Conservation (phyloP, 495 filamentous ascomycete genomes). For the Hypoxylon intermedium region DNA sequence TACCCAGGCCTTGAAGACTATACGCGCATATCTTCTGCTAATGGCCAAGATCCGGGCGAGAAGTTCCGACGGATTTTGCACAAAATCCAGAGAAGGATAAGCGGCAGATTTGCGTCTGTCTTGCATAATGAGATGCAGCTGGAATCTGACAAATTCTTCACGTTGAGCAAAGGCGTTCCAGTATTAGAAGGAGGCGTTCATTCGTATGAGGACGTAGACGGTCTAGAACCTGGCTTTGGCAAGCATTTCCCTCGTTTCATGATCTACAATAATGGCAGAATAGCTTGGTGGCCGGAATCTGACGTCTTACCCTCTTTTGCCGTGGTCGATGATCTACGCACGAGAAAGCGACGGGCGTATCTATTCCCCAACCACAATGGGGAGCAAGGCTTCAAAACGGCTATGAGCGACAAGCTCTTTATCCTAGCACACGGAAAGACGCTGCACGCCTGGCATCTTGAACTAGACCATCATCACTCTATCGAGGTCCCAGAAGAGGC, state of each 20-base stretch:
- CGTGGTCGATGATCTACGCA: slow-evolving; percentile 41
- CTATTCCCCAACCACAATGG: slow-evolving; percentile 31
- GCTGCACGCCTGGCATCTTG: slow-evolving; percentile 42
- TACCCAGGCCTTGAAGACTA: slow-evolving; percentile 35
- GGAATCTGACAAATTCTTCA: slow-evolving; percentile 37
- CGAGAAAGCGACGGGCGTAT: slow-evolving; percentile 36
- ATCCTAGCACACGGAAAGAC: slow-evolving; percentile 36
- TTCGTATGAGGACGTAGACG: slow-evolving; percentile 35
- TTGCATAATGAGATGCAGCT: slow-evolving; percentile 38
- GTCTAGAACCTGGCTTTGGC: slow-evolving; percentile 20
- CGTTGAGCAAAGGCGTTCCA: slow-evolving; percentile 33
- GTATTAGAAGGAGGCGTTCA: slow-evolving; percentile 38
- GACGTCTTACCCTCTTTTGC: slow-evolving; percentile 41
- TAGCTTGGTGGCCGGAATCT: slow-evolving; percentile 42
- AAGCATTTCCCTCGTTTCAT: slow-evolving; percentile 39
- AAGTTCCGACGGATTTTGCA: slow-evolving; percentile 33
- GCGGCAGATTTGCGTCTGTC: slow-evolving; percentile 36
- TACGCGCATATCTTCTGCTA: slow-evolving; percentile 20
- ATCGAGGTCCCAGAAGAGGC: slow-evolving; percentile 34
- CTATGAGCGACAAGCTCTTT: slow-evolving; percentile 39
- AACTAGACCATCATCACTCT: slow-evolving; percentile 32
- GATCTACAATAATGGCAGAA: slow-evolving; percentile 40
- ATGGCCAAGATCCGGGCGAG: slow-evolving; percentile 25
- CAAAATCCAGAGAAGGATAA: slow-evolving; percentile 31
- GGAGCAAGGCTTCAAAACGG: slow-evolving; percentile 35